Base-by-base conservation (phyloP, 2,329 filamentous ascomycete species). In the Nemania diffusa region DNA sequence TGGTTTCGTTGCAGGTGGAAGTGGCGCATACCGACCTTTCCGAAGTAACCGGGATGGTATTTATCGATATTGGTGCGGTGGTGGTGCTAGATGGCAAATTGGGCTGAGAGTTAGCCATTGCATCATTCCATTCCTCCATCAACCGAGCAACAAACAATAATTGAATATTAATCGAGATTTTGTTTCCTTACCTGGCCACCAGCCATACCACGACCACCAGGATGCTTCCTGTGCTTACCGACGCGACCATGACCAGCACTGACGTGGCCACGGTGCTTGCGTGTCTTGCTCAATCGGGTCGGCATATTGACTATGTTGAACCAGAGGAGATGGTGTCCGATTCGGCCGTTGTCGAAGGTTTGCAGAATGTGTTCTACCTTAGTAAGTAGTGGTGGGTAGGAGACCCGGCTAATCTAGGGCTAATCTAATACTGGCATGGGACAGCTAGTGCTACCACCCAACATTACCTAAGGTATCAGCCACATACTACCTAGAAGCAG, bases 31-130 rank as follows among this genome's bases (percentile, higher is more conserved):
- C 92, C 92, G 78, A 95, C 92, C 88, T 97, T 97, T 86, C 93
- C 93, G 85, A 97, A 98, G 92, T 98, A 98, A 93, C 96, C 96
- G 72, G 95, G 94, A 81, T 93, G 91, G 89, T 92, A 97, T 85
- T 96, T 94, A 76, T 84, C 83, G 70, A 84, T 74, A 87, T 97
- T 97, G 81, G 93, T 97, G 77, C 93, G 86, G 90, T 97, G 93
- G 87, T 99, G 96, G 88, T 99, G 96, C 87, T 97, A 46, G 26
- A 53, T 17, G 17, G n/a, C 13, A 51, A 40, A 37, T 51, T 24
- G 32, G 51, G 26, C 20, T 13, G 93, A 90, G 94, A 95, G 97
- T 96, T 95, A 84, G 96, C 95, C 46, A 40, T 51, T 24, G 9
- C 13, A 48, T 27, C 56, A 9, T 20, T 8, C 2, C 24, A 26